phyloP scores from a whole-genome alignment of 805 yeast species.

The Wickerhamiella parazyma region DNA sequence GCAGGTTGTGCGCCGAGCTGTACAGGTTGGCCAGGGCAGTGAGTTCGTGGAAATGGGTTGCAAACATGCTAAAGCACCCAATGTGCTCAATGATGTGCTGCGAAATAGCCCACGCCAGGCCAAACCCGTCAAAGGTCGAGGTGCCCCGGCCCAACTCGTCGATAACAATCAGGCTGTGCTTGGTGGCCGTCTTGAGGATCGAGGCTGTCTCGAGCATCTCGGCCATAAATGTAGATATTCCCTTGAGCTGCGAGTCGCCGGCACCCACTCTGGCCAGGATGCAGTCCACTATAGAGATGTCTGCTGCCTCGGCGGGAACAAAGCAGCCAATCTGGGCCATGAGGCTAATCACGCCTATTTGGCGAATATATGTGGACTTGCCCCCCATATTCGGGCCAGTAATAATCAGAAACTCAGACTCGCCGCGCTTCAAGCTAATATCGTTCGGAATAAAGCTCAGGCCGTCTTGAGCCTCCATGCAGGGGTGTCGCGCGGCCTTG shows the following conservation, averaged over 20 bases:
- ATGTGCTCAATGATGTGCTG: constrained; percentile 64
- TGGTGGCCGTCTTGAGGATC: constrained; percentile 65
- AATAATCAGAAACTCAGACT: constrained; percentile 61
- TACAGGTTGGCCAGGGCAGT: constrained; percentile 58
- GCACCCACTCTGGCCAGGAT: constrained; percentile 97
- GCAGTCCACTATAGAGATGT: constrained; percentile 75
- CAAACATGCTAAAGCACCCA: constrained; percentile 74
- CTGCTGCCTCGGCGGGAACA: constrained; percentile 66
- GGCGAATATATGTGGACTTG: constrained; percentile 62
- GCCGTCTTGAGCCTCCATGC: constrained; percentile 85
- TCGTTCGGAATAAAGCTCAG: constrained; percentile 86
- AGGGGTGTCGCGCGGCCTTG: constrained; percentile 83
- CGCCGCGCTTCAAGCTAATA: constrained; percentile 44
- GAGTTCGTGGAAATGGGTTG: constrained; percentile 95
- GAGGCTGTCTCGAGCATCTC: constrained; percentile 93
- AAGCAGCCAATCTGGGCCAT: constrained; percentile 70
- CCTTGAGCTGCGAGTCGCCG: constrained; percentile 93
- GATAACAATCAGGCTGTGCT: constrained; percentile 67
- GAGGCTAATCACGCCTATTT: constrained; percentile 53
- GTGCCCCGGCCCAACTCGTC: constrained; percentile 97
- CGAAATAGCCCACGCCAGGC: constrained; percentile 92
- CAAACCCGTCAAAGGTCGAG: constrained; percentile 90
- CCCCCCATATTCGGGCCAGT: constrained; percentile 92
- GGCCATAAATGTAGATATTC: constrained; percentile 91
- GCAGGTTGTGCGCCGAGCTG: constrained; percentile 59